Evolutionary conservation across 177 flowering plant species (phyloP).

Genomic region (Telopea speciosissima): DNA sequence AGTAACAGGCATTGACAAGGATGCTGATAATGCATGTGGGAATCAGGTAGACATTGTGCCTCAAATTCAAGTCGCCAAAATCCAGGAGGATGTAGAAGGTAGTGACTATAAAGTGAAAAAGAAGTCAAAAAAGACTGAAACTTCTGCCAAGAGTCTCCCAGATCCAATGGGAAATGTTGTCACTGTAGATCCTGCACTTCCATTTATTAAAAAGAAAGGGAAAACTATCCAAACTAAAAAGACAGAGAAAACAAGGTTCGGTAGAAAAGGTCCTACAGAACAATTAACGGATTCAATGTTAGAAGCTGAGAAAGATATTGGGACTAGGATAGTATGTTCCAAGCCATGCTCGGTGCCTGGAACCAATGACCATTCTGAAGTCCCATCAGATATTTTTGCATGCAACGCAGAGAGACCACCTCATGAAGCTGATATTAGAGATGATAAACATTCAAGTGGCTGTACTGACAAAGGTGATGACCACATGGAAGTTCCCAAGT

Average conservation of each 20-base stretch:
- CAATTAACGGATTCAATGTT: conserved; percentile 10
- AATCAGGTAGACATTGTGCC: background rate
- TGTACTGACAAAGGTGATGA: conserved; percentile 10
- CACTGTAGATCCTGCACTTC: conserved; percentile 3
- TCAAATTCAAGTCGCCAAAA: background rate
- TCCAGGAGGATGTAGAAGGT: conserved; percentile 11
- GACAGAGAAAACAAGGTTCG: conserved; percentile 14
- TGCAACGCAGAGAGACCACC: conserved; percentile 4
- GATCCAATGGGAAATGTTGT: conserved; percentile 10
- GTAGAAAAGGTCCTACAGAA: conserved; percentile 10
- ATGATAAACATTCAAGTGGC: conserved; percentile 2
- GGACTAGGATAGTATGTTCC: conserved; percentile 2
- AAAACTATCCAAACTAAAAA: conserved; percentile 14
- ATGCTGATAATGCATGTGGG: background rate
- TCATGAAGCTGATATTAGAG: conserved; percentile 9
- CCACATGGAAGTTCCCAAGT: conserved; percentile 10
- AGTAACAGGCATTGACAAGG: background rate
- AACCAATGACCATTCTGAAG: conserved; percentile 3
- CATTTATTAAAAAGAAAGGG: conserved; percentile 17
- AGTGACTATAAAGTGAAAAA: conserved; percentile 17
- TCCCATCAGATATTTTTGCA: conserved; percentile 9
- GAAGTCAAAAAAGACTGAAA: conserved; percentile 24
- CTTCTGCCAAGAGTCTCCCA: conserved; percentile 13
- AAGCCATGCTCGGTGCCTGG: background rate
- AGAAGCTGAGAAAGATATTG: conserved; percentile 13